Conservation (phyloP, 305 asterid genomes). For the Nicotiana rustica region DNA sequence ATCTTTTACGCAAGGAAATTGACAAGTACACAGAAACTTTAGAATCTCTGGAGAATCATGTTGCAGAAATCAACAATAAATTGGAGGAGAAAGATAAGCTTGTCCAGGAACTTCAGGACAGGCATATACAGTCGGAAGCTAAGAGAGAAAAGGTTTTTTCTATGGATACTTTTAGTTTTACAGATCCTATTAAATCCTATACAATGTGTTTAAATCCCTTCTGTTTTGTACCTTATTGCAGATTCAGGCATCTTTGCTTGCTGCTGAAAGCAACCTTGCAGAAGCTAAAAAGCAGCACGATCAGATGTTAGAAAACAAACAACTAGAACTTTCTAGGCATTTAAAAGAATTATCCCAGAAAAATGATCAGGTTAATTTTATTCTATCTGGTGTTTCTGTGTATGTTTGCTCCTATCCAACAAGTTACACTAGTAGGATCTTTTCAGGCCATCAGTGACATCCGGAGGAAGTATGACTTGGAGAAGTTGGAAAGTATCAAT, state of each 20-base stretch:
- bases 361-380: conserved; percentile 78
- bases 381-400: background rate
- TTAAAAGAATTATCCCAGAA: conserved; percentile 94
- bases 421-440: conserved; percentile 45
- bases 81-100: conserved; percentile 74
- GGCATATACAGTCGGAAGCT: conserved; percentile 70
- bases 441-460: conserved; percentile 92
- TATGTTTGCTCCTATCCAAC: conserved; percentile 33
- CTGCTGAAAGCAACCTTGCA: conserved; percentile 75
- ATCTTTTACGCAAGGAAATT: conserved; percentile 61
- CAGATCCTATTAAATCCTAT: conserved; percentile 34
- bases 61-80: conserved; percentile 58
- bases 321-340: conserved; percentile 85
- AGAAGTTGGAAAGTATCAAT: conserved; percentile 76
- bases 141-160: conserved; percentile 72
- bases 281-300: conserved; percentile 86
- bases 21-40: conserved; percentile 59
- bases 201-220: conserved; percentile 36
- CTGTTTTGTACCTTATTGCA: conserved; percentile 48
- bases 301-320: conserved; percentile 90
- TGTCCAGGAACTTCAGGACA: conserved; percentile 62
- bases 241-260: conserved; percentile 70
- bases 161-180: conserved; percentile 38
- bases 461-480: conserved; percentile 82
- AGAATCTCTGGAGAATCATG: conserved; percentile 66